These are phyloP conservation scores for Agaricales sp. DNA, from an alignment of 1,284 basidiomycete species.

Conservation along the genomic window DNA sequence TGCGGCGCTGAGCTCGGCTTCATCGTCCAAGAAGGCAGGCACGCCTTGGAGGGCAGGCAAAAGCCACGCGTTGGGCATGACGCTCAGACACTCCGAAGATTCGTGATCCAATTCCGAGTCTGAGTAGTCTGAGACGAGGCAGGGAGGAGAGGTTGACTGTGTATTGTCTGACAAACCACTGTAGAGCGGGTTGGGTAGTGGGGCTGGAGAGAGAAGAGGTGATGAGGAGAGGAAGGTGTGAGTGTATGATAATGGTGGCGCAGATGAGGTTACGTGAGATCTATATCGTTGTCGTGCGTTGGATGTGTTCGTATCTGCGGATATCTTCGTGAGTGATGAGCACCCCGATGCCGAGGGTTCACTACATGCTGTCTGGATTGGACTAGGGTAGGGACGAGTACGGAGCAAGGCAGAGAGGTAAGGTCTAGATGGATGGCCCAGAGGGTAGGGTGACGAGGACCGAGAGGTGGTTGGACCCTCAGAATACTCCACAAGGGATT, in stretches of 20 bases:
- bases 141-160: not conserved
- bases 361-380: not conserved
- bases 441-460: not conserved
- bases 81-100: not conserved
- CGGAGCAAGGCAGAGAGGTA: not conserved
- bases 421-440: not conserved
- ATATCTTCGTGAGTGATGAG: not conserved
- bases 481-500: not conserved
- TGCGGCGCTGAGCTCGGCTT: no score
- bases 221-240: not conserved
- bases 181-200: not conserved
- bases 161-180: not conserved
- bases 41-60: not conserved
- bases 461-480: not conserved
- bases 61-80: constrained; percentile 1
- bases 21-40: not conserved
- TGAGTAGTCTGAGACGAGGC: not conserved
- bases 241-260: not conserved
- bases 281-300: not conserved
- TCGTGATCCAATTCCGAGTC: not conserved
- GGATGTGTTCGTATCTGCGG: not conserved
- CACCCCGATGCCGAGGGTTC: not conserved
- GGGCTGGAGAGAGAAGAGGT: not conserved
- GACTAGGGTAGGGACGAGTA: not conserved
- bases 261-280: not conserved